phyloP scores from a whole-genome alignment of 2,329 filamentous ascomycete species.

The Stachybotrys elegans region DNA sequence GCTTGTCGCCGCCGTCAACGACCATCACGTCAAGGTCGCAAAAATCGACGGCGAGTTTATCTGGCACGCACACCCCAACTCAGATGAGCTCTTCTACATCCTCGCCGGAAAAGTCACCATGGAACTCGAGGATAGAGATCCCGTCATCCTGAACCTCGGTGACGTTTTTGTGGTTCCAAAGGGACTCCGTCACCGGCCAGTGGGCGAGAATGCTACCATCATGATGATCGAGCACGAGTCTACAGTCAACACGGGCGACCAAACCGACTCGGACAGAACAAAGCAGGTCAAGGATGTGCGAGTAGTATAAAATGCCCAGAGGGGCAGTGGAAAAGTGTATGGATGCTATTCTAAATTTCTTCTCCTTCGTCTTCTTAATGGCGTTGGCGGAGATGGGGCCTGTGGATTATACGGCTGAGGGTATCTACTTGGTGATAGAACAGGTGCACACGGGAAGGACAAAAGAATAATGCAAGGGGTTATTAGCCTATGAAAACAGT shows the following conservation, averaged over 20 bases:
- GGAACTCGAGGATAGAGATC: constrained; percentile 23
- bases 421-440: no score
- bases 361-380: no score
- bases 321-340: no score
- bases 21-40: constrained; percentile 34
- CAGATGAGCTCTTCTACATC: constrained; percentile 36
- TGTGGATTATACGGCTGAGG: no score
- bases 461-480: no score
- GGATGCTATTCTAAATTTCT: no score
- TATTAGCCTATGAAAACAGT: no score
- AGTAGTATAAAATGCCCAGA: no score
- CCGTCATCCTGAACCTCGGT: constrained; percentile 22
- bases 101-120: constrained; percentile 28
- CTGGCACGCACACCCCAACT: constrained; percentile 34
- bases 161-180: constrained; percentile 30
- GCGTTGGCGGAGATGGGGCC: no score
- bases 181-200: constrained; percentile 30
- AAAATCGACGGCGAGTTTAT: constrained; percentile 33
- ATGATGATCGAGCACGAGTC: constrained; percentile 32
- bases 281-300: constrained; percentile 14
- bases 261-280: constrained; percentile 16
- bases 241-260: constrained; percentile 24
- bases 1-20: constrained; percentile 27
- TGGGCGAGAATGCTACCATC: constrained; percentile 27
- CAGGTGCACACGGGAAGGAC: no score